These are phyloP conservation scores for Diaporthe sp. DNA, from an alignment of 2,329 filamentous ascomycete genomes.

Conservation along the genomic window DNA sequence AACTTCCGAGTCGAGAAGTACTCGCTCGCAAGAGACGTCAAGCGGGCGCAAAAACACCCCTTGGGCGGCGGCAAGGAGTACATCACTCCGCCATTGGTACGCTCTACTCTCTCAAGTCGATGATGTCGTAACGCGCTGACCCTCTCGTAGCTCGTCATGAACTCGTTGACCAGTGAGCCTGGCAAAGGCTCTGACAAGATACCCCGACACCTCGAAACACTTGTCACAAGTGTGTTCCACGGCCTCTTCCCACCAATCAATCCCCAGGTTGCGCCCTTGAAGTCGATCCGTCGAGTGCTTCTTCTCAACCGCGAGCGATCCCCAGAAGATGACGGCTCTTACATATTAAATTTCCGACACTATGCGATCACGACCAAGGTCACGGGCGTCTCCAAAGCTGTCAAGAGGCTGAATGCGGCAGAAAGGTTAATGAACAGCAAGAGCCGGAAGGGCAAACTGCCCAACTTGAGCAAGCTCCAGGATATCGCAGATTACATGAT, in stretches of 20 bases:
- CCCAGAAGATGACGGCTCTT: conserved; percentile 70
- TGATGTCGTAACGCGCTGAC: conserved; percentile 45
- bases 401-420: conserved; percentile 87
- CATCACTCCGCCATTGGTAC: conserved; percentile 83
- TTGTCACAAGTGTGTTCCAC: conserved; percentile 95
- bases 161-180: conserved; percentile 85
- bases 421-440: conserved; percentile 79
- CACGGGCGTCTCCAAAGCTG: conserved; percentile 85
- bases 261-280: conserved; percentile 88
- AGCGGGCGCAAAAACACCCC: conserved; percentile 85
- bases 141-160: conserved; percentile 85
- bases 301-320: conserved; percentile 85
- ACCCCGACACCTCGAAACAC: conserved; percentile 93
- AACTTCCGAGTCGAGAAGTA: conserved; percentile 97
- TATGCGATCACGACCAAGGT: conserved; percentile 95
- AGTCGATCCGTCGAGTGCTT: conserved; percentile 92
- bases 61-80: conserved; percentile 88
- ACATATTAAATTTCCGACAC: conserved; percentile 89
- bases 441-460: conserved; percentile 78
- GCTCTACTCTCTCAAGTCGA: conserved; percentile 40
- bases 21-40: conserved; percentile 91
- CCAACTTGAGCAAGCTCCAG: conserved; percentile 90
- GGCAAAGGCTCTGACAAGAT: conserved; percentile 75
- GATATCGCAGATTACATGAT: conserved; percentile 97
- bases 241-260: conserved; percentile 97